Conservation (phyloP, 2,329 filamentous ascomycete species). For the Herpotrichia juniperi region DNA sequence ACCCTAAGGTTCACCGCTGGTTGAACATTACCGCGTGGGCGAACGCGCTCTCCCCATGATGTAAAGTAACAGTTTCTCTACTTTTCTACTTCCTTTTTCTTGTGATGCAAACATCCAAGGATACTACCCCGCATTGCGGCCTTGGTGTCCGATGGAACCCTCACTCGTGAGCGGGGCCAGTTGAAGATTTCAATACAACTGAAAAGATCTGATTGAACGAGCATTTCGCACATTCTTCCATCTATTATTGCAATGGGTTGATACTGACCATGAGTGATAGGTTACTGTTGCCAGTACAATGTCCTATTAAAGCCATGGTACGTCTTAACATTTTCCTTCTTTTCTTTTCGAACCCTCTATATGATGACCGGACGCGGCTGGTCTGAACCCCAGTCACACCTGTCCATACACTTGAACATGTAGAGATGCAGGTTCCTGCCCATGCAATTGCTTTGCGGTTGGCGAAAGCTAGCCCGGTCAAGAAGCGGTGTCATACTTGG, state of each 20-base stretch:
- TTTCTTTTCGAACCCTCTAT: neutral
- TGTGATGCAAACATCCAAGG: constrained; percentile 3
- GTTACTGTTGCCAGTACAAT: neutral
- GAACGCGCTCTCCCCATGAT: neutral
- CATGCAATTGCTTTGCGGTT: neutral
- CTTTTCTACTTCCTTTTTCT: neutral
- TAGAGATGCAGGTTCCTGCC: neutral
- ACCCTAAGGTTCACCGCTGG: too few species aligned
- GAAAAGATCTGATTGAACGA: constrained; percentile 11
- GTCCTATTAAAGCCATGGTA: too few species aligned
- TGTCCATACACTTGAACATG: neutral
- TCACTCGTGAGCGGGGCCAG: neutral
- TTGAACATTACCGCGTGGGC: too few species aligned
- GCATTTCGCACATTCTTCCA: neutral
- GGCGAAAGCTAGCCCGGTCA: neutral
- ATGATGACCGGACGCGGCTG: neutral
- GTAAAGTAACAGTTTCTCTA: neutral
- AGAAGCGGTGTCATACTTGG: neutral
- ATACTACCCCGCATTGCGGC: constrained; percentile 15
- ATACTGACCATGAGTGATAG: neutral
- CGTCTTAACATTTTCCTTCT: neutral
- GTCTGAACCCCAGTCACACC: neutral
- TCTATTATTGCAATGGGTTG: neutral
- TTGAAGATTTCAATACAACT: constrained; percentile 3
- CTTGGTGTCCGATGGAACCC: constrained; percentile 9